Base-by-base conservation (phyloP, 106 monocot species). In the Vanilla planifolia region DNA sequence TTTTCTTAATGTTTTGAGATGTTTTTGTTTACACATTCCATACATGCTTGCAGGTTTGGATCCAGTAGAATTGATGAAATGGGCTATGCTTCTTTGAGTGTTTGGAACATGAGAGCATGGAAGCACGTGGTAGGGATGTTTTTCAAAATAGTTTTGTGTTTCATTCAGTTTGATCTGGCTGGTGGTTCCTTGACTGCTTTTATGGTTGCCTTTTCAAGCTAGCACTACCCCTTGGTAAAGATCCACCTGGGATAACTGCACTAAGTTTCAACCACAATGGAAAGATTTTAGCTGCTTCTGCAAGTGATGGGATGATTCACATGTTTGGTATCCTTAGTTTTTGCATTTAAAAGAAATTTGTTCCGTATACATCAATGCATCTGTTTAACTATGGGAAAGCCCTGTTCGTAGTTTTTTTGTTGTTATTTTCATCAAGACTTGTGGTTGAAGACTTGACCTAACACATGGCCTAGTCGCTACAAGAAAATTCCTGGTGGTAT, bases 251-350 rank as follows among this genome's bases (percentile, higher is more conserved):
- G 73, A 75, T 90, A 34, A 95, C 95, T 37, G 90, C 95, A 45
- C 34, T 95, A 16, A 86, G 78, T 64, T 95, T 95, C 66, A 95
- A 95, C 53, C 95, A 95, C 69, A 95, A 95, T 64, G 95, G 95
- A 48, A 95, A 95, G 71, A 95, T 95, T 62, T 79, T 95, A 68
- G 95, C 95, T 20, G 95, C 86, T 33, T 72, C 84, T 60, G 86
- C 95, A 57, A 81, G 79, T 62, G 95, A 95, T 81, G 86, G 95
- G 71, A 89, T 95, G 86, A 86, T 95, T 68, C 95, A 95, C 60
- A 87, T 90, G 77, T 95, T 90, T 79, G 95, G 90, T 95, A 93
- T 88, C 84, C 88, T 88, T 10, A 24, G 37, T 24, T 24, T 33
- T 8, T 2, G n/a, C 37, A 37, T n/a, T n/a, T n/a, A n/a, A n/a